Conservation (phyloP, 805 yeast species). For the Candida incommunis region DNA sequence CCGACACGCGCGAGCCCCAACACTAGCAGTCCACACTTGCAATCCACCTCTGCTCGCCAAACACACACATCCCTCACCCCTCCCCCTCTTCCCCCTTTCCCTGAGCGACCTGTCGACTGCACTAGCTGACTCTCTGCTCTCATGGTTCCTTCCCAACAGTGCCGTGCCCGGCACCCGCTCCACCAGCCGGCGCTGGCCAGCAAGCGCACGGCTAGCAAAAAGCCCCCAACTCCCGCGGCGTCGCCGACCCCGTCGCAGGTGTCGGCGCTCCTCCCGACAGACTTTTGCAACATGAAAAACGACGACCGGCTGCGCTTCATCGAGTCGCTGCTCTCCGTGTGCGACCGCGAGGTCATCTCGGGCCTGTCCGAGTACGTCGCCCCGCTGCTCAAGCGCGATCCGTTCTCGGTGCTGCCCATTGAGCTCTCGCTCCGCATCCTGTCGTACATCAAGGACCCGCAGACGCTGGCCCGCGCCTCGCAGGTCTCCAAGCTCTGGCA, state of each 20-base stretch:
- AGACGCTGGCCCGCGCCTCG: conserved; percentile 80
- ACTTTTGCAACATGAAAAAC: conserved; percentile 10
- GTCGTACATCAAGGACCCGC: conserved; percentile 71
- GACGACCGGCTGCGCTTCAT: conserved; percentile 11
- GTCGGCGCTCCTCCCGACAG: conserved; percentile 5
- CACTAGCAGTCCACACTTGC: no score
- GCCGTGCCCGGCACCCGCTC: no score
- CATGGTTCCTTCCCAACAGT: no score
- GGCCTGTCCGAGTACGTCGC: conserved; percentile 16
- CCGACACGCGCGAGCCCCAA: no score
- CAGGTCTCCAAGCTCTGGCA: conserved; percentile 81
- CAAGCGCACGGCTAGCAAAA: neutral
- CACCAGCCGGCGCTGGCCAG: no score
- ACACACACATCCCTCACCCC: no score
- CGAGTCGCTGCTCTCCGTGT: conserved; percentile 11
- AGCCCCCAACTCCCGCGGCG: conserved; percentile 18
- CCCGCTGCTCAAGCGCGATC: conserved; percentile 26
- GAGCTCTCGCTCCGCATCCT: conserved; percentile 74
- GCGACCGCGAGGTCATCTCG: conserved; percentile 17
- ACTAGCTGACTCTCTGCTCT: no score
- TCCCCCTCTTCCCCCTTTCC: no score
- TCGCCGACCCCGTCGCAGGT: conserved; percentile 16
- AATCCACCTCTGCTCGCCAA: no score
- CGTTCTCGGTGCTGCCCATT: conserved; percentile 45
- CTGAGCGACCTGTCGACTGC: no score